Conservation (phyloP, 768 basidiomycete species). For the Artomyces pyxidatus region DNA sequence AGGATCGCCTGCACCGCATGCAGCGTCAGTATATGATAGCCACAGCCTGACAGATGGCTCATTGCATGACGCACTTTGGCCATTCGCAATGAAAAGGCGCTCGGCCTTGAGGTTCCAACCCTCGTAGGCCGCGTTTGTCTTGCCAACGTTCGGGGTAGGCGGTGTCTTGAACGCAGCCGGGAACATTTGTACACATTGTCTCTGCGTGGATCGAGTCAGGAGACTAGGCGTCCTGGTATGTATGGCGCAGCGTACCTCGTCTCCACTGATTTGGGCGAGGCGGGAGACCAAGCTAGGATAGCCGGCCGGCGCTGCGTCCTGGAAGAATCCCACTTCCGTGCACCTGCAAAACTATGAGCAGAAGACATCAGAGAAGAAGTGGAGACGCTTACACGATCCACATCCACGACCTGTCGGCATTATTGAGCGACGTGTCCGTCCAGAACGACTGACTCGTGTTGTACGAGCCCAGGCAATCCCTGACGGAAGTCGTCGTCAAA, state of each 20-base stretch:
- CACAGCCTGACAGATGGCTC: not conserved
- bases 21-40: not conserved
- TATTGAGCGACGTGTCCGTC: slow-evolving; percentile 49
- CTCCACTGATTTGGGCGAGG: not conserved
- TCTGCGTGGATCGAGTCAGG: not conserved
- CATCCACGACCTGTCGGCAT: slow-evolving; percentile 53
- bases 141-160: slow-evolving; percentile 7
- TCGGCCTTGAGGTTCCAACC: slow-evolving; percentile 18
- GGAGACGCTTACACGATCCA: slow-evolving; percentile 49
- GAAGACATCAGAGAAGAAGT: not conserved
- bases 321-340: slow-evolving; percentile 52
- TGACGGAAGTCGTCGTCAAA: slow-evolving; percentile 1
- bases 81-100: slow-evolving; percentile 18
- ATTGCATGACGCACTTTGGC: not conserved
- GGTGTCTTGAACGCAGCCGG: slow-evolving; percentile 14
- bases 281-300: not conserved
- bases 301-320: not conserved
- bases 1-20: not conserved
- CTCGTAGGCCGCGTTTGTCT: slow-evolving; percentile 14
- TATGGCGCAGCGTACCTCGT: not conserved
- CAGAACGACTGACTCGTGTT: slow-evolving; percentile 32
- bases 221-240: no score
- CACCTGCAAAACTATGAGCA: slow-evolving; percentile 34
- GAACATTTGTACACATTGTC: slow-evolving; percentile 17
- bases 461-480: slow-evolving; percentile 35